Percentiles rank a stretch among this genome's conserved stretches.
Evolutionary conservation across 371 early-diverging fungal genomes (phyloP).

Genomic region (Choanephora cucurbitarum): DNA sequence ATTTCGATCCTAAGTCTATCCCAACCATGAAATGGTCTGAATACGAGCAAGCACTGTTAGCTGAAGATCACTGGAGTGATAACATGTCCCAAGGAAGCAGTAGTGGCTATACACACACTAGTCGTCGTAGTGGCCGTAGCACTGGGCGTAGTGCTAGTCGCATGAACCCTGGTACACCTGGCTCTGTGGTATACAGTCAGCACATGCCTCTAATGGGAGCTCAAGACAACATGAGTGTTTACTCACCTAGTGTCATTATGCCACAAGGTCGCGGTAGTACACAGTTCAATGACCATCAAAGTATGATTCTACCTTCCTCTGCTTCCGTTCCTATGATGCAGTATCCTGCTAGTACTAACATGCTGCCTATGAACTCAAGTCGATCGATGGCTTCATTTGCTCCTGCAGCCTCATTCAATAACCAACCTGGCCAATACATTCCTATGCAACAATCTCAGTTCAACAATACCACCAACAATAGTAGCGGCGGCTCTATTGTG

Average conservation of each 20-base stretch:
- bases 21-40: conserved; percentile 86
- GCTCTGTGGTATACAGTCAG: conserved; percentile 8
- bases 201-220: conserved; percentile 8
- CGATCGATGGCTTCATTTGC: conserved; percentile 24
- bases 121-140: conserved; percentile 18
- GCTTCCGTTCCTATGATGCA: conserved; percentile 43
- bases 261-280: conserved; percentile 23
- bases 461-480: conserved; percentile 15
- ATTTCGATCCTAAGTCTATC: conserved; percentile 56
- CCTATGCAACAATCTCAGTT: conserved; percentile 32
- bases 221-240: conserved; percentile 27
- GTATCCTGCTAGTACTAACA: conserved; percentile 21
- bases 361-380: conserved; percentile 25
- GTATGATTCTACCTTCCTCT: conserved; percentile 37
- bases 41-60: conserved; percentile 77
- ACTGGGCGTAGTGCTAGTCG: conserved; percentile 3
- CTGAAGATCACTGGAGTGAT: conserved; percentile 45
- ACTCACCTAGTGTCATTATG: conserved; percentile 15
- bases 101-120: conserved; percentile 26
- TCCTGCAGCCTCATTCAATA: conserved; percentile 17
- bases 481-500: conserved; percentile 32
- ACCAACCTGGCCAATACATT: conserved; percentile 28
- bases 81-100: conserved; percentile 41
- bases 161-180: not conserved
- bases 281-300: conserved; percentile 21